Conservation (phyloP, 202 grass and related monocot genomes). For the Setaria viridis region DNA sequence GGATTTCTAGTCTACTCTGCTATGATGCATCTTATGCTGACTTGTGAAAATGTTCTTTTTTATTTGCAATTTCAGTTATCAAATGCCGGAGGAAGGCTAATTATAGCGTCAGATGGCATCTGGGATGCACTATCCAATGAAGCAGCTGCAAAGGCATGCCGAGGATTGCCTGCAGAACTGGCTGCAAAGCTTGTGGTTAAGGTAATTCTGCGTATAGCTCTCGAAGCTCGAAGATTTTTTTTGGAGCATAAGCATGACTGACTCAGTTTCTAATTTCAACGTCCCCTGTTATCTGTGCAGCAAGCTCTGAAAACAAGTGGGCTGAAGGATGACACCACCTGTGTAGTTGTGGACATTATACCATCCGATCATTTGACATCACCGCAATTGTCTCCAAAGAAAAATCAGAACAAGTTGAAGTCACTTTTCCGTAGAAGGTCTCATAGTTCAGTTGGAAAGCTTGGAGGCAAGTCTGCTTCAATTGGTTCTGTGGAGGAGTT, state of each 20-base stretch:
- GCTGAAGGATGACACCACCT: slow-evolving; percentile 98
- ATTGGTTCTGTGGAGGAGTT: slow-evolving; percentile 88
- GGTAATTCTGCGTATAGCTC: slow-evolving; percentile 49
- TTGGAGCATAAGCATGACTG: neutral
- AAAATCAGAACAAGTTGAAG: slow-evolving; percentile 75
- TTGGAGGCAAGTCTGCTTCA: slow-evolving; percentile 62
- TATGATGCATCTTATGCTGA: neutral
- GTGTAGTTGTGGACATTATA: slow-evolving; percentile 92
- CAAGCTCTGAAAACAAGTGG: slow-evolving; percentile 94
- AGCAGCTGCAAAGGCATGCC: slow-evolving; percentile 75
- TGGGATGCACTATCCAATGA: slow-evolving; percentile 93
- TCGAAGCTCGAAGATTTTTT: neutral
- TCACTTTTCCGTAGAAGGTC: slow-evolving; percentile 75
- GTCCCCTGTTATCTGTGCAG: slow-evolving; percentile 51
- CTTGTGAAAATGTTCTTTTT: neutral
- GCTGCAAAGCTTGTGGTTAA: slow-evolving; percentile 95
- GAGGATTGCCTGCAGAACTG: slow-evolving; percentile 80
- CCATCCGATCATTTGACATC: slow-evolving; percentile 70
- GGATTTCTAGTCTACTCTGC: neutral
- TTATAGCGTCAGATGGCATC: slow-evolving; percentile 98
- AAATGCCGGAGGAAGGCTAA: slow-evolving; percentile 77
- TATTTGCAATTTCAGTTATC: slow-evolving; percentile 64
- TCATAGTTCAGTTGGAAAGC: slow-evolving; percentile 63
- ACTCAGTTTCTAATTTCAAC: neutral
- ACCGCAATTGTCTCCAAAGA: slow-evolving; percentile 74